Evolutionary conservation across 148 eudicot species (phyloP), one percentile per base, ranked within the genome.

Genomic region (Fagopyrum tataricum): DNA sequence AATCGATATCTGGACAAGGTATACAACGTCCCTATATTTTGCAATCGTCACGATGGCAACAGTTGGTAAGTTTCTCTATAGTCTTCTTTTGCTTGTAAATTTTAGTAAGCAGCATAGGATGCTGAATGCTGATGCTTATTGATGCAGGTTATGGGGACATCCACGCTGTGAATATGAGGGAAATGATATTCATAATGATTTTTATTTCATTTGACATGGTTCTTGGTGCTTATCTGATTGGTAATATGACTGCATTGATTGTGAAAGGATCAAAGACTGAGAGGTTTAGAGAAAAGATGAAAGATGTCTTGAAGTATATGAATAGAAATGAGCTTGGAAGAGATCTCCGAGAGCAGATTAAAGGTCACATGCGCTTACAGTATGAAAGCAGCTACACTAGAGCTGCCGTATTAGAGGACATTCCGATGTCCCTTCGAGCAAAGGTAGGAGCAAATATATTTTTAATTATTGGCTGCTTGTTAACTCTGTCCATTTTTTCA

Each of bases 41-140:
- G 88, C 99, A 68, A 80, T 95, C 59, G 93, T 95, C 73, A 92
- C 99, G 46, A 95, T 95, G 99, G 82, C 94, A 68, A 95, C 97
- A 44, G 97, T 95, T 49, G 99, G 98, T 94, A 70, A 83, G 90
- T 82, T 21, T 31, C 6, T 5, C 23, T 21, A 31, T 67, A 11
- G 62, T 11, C 21, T 56, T 11, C 61, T 9, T 9, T 7, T 44
- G 7, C 14, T 6, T n/a, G n/a, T n/a, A n/a, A n/a, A n/a, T n/a
- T n/a, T n/a, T n/a, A n/a, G n/a, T n/a, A n/a, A n/a, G n/a, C n/a
- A n/a, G n/a, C n/a, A n/a, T n/a, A n/a, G n/a, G n/a, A n/a, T n/a
- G n/a, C n/a, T n/a, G n/a, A n/a, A n/a, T n/a, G n/a, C n/a, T n/a
- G n/a, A n/a, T n/a, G n/a, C n/a, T n/a, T n/a, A n/a, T 8, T 9